Evolutionary conservation across 768 basidiomycete genomes (phyloP).

Genomic region (Pleurotus eryngii): DNA sequence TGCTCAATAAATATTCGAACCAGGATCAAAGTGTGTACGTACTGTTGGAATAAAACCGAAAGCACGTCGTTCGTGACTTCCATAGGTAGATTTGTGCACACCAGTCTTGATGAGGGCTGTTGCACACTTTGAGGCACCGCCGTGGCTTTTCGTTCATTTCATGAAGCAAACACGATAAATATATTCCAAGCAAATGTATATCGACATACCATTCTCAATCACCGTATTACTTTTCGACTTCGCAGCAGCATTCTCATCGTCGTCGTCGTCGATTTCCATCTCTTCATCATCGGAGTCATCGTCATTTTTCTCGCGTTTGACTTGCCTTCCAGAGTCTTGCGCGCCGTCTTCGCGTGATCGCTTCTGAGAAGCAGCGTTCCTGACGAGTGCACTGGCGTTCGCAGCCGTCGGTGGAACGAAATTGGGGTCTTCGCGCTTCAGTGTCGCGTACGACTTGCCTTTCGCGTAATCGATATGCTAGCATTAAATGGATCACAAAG

Average conservation of each 20-base stretch:
- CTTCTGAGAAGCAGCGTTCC: conserved; percentile 46
- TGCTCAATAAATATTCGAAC: neutral
- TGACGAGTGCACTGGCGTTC: conserved; percentile 48
- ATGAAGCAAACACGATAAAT: conserved; percentile 26
- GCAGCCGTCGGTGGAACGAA: conserved; percentile 72
- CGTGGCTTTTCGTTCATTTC: conserved; percentile 26
- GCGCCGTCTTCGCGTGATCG: conserved; percentile 64
- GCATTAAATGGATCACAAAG: conserved; percentile 6
- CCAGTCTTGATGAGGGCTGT: conserved; percentile 56
- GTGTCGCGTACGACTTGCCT: conserved; percentile 82
- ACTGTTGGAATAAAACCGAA: conserved; percentile 90
- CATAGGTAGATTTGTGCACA: conserved; percentile 85
- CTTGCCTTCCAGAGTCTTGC: conserved; percentile 47
- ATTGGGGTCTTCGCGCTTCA: conserved; percentile 72
- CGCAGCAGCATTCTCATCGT: conserved; percentile 46
- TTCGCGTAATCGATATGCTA: conserved; percentile 93
- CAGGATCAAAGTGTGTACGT: conserved; percentile 24
- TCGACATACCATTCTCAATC: conserved; percentile 43
- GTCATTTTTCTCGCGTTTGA: conserved; percentile 69
- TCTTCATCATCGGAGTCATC: conserved; percentile 74
- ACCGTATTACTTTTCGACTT: conserved; percentile 21
- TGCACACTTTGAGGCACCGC: conserved; percentile 47
- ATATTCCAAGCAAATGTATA: conserved; percentile 19
- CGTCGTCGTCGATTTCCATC: conserved; percentile 95
- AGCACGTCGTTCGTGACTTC: conserved; percentile 89